Base-by-base conservation (phyloP, 2,329 filamentous ascomycete species). In the Nothophoma quercina region DNA sequence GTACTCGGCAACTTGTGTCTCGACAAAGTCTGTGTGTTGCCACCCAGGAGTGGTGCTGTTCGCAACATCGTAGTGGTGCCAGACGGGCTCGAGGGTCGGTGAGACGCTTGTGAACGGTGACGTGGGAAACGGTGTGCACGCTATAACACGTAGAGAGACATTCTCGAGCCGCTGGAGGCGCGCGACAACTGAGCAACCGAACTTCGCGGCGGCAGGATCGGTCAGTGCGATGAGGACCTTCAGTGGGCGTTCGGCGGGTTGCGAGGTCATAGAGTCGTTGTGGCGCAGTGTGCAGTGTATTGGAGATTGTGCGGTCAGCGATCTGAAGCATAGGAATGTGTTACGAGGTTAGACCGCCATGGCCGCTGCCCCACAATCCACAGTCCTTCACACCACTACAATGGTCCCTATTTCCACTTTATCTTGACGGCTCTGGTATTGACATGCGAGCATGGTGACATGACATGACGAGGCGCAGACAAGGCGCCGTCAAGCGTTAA, bases 151-250 rank as follows among this genome's bases (percentile, higher is more conserved):
- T 19, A 72, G 51, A 9, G 68, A 84, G 55, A 87, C 81, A 67
- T 89, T 85, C 70, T 88, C 85, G 65, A 88, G 81, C 43, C 88
- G 88, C 47, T 87, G 87, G 4, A 90, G 80, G 54, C 87, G 84
- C 40, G 88, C 81, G 55, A 87, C 85, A 44, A 90, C 81, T 15
- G 85, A 79, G 68, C 87, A 83, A 44, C 86, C 86, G 75, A 84
- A 88, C 35, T 86, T 84, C 23, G 86, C 83, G 64, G 88, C 86
- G 48, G 83, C 81, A 38, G 83, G 79, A 52, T 88, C 86, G 62
- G 88, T 87, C 51, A 87, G 83, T 51, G 85, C 85, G 28, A 90
- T 79, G 26, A 90, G 82, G 49, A 90, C 81, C 56, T 74, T 72
- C 38, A 74, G 67, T 39, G 65, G 62, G 59, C 65, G 69, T 38